Evolutionary conservation across 2,329 filamentous ascomycete genomes (phyloP), one percentile per base, ranked within the genome.

Genomic region (Cordyceps cicadae): DNA sequence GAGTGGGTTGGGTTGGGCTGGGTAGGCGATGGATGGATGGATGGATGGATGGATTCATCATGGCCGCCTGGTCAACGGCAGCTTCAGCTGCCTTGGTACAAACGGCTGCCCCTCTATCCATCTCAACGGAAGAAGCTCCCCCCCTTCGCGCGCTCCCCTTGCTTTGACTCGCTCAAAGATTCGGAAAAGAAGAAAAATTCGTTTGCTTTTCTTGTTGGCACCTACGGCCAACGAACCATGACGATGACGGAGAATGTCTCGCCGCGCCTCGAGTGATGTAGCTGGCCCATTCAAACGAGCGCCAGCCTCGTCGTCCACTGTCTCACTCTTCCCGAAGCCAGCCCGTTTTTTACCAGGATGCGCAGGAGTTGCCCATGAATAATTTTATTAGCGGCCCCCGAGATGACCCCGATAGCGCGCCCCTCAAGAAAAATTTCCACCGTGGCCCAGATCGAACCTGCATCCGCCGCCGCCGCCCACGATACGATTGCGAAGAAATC

Each of bases 371-470:
- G 21, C 24, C 21, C 11, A 12, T 39, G 19, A 15, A n/a, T 39
- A 24, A 39, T 24, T 24, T 21, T 24, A 12, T 50, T 57, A 57
- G 45, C 32, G 54, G 54, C 39, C 39, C 39, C 52, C 52, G 34
- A 29, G 7, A 29, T 45, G 52, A 14, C 17, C 56, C 37, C 37
- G 39, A 50, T 59, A 59, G 57, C 49, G 49, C 57, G 49, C 34
- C 34, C 34, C 11, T 59, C 57, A 52, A 53, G 53, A 53, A 45
- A 45, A 43, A 15, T 17, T 43, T 53, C 41, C 50, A 37, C 15
- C 21, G 24, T 48, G 49, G 57, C 37, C 57, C 19, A 59, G 57
- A 59, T 59, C 57, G 39, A 37, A 53, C 49, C 48, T 53, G 57
- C 57, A 59, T 59, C 55, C 48, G 55, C 46, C 48, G 34, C 24